phyloP scores from a whole-genome alignment of 1,284 basidiomycete species.

The Sanghuangporus sanghuang region DNA sequence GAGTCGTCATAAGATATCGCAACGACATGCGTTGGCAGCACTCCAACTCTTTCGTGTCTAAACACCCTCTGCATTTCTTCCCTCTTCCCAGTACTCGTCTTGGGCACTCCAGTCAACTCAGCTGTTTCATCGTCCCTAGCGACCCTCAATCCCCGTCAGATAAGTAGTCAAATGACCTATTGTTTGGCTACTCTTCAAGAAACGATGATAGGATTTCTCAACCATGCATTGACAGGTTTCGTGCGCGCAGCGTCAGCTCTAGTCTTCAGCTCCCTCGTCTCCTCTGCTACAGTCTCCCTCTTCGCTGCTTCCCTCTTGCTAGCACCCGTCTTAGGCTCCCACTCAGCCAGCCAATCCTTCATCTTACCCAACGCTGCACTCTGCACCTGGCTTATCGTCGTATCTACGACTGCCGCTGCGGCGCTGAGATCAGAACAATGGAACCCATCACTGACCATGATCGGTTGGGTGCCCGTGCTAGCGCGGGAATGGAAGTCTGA shows the following conservation, averaged over 20 bases:
- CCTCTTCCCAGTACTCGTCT: too few relatives aligned
- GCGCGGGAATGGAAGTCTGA: conserved; percentile 42
- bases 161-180: too few relatives aligned
- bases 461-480: conserved; percentile 50
- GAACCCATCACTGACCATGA: conserved; percentile 55
- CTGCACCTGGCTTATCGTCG: conserved; percentile 51
- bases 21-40: too few relatives aligned
- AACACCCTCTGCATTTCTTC: too few relatives aligned
- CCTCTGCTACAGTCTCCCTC: not conserved
- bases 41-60: too few relatives aligned
- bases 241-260: not conserved
- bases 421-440: conserved; percentile 59
- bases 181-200: not conserved
- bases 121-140: too few relatives aligned
- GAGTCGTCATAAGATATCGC: too few relatives aligned
- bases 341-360: conserved; percentile 47
- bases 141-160: too few relatives aligned
- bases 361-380: conserved; percentile 37
- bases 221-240: conserved; percentile 12
- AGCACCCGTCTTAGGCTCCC: conserved; percentile 21
- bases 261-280: not conserved
- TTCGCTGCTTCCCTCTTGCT: not conserved
- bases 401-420: conserved; percentile 37
- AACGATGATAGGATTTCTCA: not conserved
- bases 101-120: too few relatives aligned